phyloP scores from a whole-genome alignment of 805 yeast genomes.

The Ogataea pilisensis region DNA sequence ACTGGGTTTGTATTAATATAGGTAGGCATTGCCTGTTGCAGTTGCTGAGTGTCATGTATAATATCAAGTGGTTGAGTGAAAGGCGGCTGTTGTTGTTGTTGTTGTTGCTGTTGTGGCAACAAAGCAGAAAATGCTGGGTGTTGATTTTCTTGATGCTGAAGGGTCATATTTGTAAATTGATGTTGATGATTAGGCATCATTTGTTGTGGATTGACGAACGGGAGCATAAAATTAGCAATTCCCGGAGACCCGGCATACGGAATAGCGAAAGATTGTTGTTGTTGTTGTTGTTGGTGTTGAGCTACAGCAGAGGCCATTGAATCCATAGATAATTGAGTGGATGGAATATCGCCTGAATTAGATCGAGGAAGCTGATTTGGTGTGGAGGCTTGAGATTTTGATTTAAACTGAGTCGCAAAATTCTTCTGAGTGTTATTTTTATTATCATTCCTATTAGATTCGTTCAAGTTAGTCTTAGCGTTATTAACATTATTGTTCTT shows the following conservation, averaged over 20 bases:
- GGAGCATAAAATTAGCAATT: constrained; percentile 1
- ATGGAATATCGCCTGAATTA: neutral
- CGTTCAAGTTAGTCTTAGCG: neutral
- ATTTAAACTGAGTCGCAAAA: neutral
- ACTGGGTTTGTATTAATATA: neutral
- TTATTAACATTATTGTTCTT: neutral
- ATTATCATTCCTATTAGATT: neutral
- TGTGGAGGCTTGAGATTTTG: neutral
- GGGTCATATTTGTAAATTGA: constrained; percentile 2
- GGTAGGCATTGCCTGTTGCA: neutral
- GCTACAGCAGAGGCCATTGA: neutral
- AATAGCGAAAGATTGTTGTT: neutral
- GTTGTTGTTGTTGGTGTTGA: constrained; percentile 4
- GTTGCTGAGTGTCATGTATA: neutral
- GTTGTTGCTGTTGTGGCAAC: constrained; percentile 4
- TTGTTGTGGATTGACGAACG: constrained; percentile 2
- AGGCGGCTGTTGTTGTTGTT: constrained; percentile 2
- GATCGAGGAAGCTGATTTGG: neutral
- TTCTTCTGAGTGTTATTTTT: neutral
- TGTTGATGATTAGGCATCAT: constrained; percentile 5
- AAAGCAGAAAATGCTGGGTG: neutral
- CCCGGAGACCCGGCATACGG: constrained; percentile 3
- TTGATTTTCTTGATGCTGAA: constrained; percentile 8
- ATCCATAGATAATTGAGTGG: neutral
- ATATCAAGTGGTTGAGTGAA: neutral